A percentile compares a stretch with the other conserved stretches of the same genome.
Evolutionary conservation across 768 basidiomycete genomes (phyloP).

Genomic region (Leccinellum rugosiceps): DNA sequence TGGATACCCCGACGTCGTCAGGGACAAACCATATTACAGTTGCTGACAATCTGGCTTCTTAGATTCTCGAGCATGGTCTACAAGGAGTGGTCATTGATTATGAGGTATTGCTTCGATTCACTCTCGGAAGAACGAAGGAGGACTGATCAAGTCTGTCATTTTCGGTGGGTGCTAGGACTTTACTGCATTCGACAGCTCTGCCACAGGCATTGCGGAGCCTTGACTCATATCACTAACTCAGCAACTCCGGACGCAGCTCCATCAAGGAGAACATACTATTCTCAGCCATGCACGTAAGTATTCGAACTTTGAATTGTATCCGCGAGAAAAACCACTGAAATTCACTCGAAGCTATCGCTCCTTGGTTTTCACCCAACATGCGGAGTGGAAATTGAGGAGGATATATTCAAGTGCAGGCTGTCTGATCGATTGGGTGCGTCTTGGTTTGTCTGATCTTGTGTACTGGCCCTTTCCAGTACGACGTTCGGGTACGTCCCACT

Average conservation of each 20-base stretch:
- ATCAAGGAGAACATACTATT: slow-evolving; percentile 30
- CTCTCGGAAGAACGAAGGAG: neutral
- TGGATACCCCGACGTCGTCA: slow-evolving; percentile 36
- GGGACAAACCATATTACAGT: slow-evolving; percentile 35
- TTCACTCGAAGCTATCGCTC: slow-evolving; percentile 36
- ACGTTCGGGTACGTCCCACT: slow-evolving; percentile 33
- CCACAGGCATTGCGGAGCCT: slow-evolving; percentile 48
- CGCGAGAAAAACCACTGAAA: no score
- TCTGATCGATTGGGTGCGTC: slow-evolving; percentile 42
- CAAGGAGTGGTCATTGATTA: slow-evolving; percentile 56
- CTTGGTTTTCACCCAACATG: slow-evolving; percentile 36
- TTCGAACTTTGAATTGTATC: no score
- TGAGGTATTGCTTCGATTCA: slow-evolving; percentile 26
- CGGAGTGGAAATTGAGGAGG: slow-evolving; percentile 36
- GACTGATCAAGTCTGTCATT: neutral
- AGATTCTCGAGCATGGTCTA: slow-evolving; percentile 42
- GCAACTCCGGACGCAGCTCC: slow-evolving; percentile 29
- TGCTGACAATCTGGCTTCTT: slow-evolving; percentile 42
- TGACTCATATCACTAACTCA: slow-evolving; percentile 35
- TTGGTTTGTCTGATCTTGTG: neutral
- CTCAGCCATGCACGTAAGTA: slow-evolving; percentile 35
- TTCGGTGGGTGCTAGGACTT: slow-evolving; percentile 45
- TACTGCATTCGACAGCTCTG: slow-evolving; percentile 39
- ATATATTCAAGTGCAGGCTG: slow-evolving; percentile 37
- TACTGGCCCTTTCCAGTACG: slow-evolving; percentile 32